Evolutionary conservation across 805 yeast genomes (phyloP).

Genomic region (Wickerhamomyces chambardii): DNA sequence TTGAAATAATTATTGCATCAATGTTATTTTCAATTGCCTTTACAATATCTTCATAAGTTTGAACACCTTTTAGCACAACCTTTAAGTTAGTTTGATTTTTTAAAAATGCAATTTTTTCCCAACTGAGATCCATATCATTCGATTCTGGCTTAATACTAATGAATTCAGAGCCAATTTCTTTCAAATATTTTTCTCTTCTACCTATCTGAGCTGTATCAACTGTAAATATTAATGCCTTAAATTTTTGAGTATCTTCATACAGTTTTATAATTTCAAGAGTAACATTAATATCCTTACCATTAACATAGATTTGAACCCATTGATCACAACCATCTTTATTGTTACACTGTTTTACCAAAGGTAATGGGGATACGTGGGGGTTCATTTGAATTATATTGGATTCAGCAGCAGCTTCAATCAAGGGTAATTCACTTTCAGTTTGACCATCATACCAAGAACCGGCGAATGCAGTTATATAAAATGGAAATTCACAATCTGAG

Average conservation of each 20-base stretch:
- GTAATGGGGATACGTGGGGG: slow-evolving; percentile 28
- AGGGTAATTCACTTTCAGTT: slow-evolving; percentile 33
- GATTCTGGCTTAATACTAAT: slow-evolving; percentile 2
- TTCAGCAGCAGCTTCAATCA: slow-evolving; percentile 29
- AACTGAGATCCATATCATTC: slow-evolving; percentile 17
- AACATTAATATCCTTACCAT: slow-evolving; percentile 24
- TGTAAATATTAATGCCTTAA: slow-evolving; percentile 42
- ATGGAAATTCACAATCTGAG: slow-evolving; percentile 31
- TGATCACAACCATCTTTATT: slow-evolving; percentile 26
- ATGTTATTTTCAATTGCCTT: slow-evolving; percentile 50
- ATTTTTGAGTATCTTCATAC: no score
- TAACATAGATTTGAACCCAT: slow-evolving; percentile 42
- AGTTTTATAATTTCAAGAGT: no score
- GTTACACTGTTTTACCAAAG: slow-evolving; percentile 30
- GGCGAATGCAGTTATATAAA: slow-evolving; percentile 42
- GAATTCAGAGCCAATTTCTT: slow-evolving; percentile 3
- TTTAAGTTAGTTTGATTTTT: slow-evolving; percentile 29
- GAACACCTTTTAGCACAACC: slow-evolving; percentile 53
- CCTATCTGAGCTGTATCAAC: slow-evolving; percentile 50
- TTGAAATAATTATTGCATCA: slow-evolving; percentile 57
- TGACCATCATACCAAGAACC: slow-evolving; percentile 25
- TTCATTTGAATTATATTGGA: slow-evolving; percentile 40
- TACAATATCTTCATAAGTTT: slow-evolving; percentile 56
- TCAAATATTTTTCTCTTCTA: slow-evolving; percentile 30
- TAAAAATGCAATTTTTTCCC: slow-evolving; percentile 22